Evolutionary conservation across 2,329 filamentous ascomycete genomes (phyloP), one percentile per base, ranked within the genome.

Genomic region (Biscogniauxia mediterranea): DNA sequence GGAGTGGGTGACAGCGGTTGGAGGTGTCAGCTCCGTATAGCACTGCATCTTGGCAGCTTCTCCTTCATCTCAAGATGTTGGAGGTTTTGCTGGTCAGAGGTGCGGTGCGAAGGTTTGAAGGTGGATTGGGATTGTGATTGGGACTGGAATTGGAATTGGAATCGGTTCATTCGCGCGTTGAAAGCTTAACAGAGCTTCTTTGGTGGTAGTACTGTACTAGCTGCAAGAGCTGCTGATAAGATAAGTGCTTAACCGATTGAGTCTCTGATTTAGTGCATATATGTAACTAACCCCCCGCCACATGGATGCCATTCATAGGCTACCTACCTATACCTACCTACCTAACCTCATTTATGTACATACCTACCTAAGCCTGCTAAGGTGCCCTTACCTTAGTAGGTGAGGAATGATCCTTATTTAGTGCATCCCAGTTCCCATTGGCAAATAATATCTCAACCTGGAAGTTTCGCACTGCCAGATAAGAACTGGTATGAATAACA

Each of bases 11-110:
- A 98, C 93, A 75, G 93, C 93, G 75, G 93, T 96, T 58, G 95
- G 93, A 81, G 94, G 91, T 76, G 92, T 88, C 76, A 99, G 84
- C 83, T 99, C 95, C 73, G 92, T 93, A 80, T 98, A 98, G 83
- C 92, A 96, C 86, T 98, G 94, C 94, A 98, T 98, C 62, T 61
- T 71, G 67, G 60, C 57, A 52, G 51, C 59, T 23, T 59, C 58
- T 64, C 64, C 68, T 60, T 69, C 71, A 73, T 74, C 61, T 73
- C 71, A 72, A 54, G 52, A 51, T 7, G 23, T 21, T 13, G 28
- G n/a, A n/a, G 28, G 28, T 32, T 2, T 19, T 20, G 54, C 25
- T 19, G 46, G 19, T 26, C 46, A 32, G 32, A 57, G 7, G 55
- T 38, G 15, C 49, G 55, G 54, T 26, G 32, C 25, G 52, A 56